Evolutionary conservation across 768 basidiomycete species (phyloP), one percentile per base, ranked within the genome.

Genomic region (Rhodotorula paludigena): DNA sequence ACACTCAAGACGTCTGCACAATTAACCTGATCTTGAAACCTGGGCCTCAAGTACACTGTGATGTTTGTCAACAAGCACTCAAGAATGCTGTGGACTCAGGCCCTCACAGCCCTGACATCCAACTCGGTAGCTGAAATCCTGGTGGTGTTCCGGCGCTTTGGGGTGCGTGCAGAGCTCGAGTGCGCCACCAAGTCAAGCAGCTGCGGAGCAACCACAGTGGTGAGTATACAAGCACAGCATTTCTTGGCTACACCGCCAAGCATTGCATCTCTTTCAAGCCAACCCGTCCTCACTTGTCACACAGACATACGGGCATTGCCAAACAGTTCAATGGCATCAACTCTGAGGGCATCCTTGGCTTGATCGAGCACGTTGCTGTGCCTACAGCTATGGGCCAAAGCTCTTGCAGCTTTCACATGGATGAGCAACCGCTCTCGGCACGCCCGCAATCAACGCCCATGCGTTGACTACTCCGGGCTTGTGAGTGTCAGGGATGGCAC

Each of bases 371-470:
- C 23, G 54, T 35, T 10, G 12, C 11, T 20, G 32, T 35, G 9
- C 54, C 54, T 36, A n/a, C 18, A 36, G 9, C 54, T 55, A 7
- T 38, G 58, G 58, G 45, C 58, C 28, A 35, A 45, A 25, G 58
- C 58, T 4, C 45, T 60, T 30, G 32, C 12, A 5, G 49, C 58
- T 14, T 47, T 36, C 32, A 33, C 33, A 42, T 47, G 23, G n/a
- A 20, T 48, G 15, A 45, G 38, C 14, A 36, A 39, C 25, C 32
- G 54, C 23, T 55, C 35, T 28, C 30, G 33, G 33, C 54, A 33
- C 23, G 54, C 54, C 11, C 14, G 14, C 5, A 5, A n/a, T 38
- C 11, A 39, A 15, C 4, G n/a, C n/a, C n/a, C n/a, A n/a, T 12
- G 54, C 36, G 33, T 55, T 35, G 16, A 28, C 33, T 32, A 25